Evolutionary conservation across 2,329 filamentous ascomycete genomes (phyloP).

Genomic region (Penicillium sp.): DNA sequence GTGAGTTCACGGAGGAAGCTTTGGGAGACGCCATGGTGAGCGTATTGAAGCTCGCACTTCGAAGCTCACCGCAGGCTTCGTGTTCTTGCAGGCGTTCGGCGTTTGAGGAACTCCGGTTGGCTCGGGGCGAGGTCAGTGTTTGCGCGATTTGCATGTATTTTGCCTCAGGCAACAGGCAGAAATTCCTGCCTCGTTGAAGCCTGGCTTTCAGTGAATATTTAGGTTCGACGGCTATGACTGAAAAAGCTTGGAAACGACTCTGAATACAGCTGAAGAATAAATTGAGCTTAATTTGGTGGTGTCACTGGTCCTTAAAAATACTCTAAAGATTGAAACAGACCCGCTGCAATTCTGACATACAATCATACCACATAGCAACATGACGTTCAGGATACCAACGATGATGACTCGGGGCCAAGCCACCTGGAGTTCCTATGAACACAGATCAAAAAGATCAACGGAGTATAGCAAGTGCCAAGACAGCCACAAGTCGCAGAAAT

Average conservation of each 20-base stretch:
- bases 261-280: neutral
- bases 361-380: constrained; percentile 23
- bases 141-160: constrained; percentile 9
- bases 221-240: too few relatives aligned
- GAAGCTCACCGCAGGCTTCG: neutral
- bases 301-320: neutral
- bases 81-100: neutral
- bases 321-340: constrained; percentile 1
- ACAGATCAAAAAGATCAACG: neutral
- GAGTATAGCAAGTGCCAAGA: too few relatives aligned
- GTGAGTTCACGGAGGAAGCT: constrained; percentile 3
- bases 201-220: too few relatives aligned
- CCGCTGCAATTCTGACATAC: constrained; percentile 12
- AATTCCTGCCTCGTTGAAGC: too few relatives aligned
- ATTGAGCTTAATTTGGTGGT: neutral
- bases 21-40: constrained; percentile 16
- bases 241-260: too few relatives aligned
- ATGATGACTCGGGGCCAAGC: neutral
- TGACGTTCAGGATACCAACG: constrained; percentile 6
- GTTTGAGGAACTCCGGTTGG: constrained; percentile 13
- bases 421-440: neutral
- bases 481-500: too few relatives aligned
- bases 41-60: constrained; percentile 9
- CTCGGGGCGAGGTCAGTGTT: constrained; percentile 8
- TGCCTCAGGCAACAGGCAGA: neutral